Evolutionary conservation across 257 asterid genomes (phyloP), one percentile per base, ranked within the genome.

Genomic region (Ocimum tenuiflorum): DNA sequence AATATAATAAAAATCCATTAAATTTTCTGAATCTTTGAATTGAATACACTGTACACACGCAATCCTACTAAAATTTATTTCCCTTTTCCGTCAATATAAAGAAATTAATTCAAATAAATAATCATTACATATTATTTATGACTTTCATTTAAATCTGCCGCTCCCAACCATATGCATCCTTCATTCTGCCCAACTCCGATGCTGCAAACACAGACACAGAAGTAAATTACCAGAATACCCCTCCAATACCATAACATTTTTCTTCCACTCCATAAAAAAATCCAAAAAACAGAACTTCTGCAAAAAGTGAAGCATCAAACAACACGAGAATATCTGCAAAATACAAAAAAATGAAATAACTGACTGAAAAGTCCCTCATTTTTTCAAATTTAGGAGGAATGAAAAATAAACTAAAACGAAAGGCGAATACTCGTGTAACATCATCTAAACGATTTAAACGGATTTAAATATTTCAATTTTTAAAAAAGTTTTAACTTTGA

Each of bases 191-290:
- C 36, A 23, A 5, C 17, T 6, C 38, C 38, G 7, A 31, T 23
- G 5, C 36, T 52, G 59, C 38, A 27, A 76, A 15, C n/a, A 61
- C 77, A 62, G 79, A 68, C 84, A 79, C 78, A 54, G 4, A 3
- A 0, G 2, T 0, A 29, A 71, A 73, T 75, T 61, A 17, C 81
- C 67, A 6, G 18, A 59, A 36, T 70, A 75, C 84, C 85, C 83
- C 64, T 48, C 59, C 13, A 29, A 33, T 6, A 58, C 43, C n/a
- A n/a, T n/a, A n/a, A 8, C 5, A 24, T 22, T 10, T 23, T 13
- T 17, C 1, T 13, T 33, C 17, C 52, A 46, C 0, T 6, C 67
- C 29, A 15, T 15, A 36, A 52, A 53, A 68, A 46, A 14, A 17
- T 53, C 52, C 51, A 22, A 36, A 41, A 39, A 54, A 31, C 36